Evolutionary conservation across 257 asterid genomes (phyloP).

Genomic region (Nemophila menziesii): DNA sequence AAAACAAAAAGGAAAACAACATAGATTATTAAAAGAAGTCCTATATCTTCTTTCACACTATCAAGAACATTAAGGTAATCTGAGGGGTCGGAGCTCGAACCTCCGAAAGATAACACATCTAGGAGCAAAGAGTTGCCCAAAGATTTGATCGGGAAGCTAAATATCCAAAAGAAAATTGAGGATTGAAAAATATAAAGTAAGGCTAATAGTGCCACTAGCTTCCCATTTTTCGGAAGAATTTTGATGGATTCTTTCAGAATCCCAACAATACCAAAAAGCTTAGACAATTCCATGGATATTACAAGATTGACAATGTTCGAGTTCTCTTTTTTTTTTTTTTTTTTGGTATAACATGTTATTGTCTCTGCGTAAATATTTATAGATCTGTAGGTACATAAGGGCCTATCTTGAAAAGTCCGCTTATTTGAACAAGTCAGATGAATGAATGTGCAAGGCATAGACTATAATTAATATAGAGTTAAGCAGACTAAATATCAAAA

Average conservation of each 20-base stretch:
- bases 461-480: too few species aligned
- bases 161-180: background rate
- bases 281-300: too few species aligned
- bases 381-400: too few species aligned
- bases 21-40: constrained; percentile 3
- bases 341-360: too few species aligned
- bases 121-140: background rate
- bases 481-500: too few species aligned
- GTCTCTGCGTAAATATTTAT: too few species aligned
- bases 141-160: background rate
- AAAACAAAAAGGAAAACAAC: constrained; percentile 3
- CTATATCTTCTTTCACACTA: constrained; percentile 3
- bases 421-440: too few species aligned
- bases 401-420: too few species aligned
- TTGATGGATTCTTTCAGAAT: background rate
- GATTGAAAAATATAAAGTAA: background rate
- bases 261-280: too few species aligned
- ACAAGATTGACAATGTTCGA: too few species aligned
- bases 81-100: constrained; percentile 8
- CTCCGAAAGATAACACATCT: constrained; percentile 6
- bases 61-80: constrained; percentile 2
- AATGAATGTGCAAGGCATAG: too few species aligned
- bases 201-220: background rate
- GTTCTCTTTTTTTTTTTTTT: too few species aligned
- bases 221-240: constrained; percentile 1